phyloP scores from a whole-genome alignment of 768 basidiomycete genomes.

The Tricholoma furcatifolium region DNA sequence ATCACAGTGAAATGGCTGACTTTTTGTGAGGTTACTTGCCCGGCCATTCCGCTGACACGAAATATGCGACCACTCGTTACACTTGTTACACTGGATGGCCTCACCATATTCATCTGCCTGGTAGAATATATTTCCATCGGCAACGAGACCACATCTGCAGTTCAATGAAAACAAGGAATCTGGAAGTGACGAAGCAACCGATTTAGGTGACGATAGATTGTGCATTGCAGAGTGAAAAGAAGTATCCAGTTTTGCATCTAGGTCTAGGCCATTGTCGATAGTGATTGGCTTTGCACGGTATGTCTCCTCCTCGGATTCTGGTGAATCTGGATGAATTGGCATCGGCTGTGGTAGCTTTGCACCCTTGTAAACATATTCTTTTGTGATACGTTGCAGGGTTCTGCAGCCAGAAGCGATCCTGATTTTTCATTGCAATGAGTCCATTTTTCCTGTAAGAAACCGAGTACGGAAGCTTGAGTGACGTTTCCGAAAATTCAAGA shows the following conservation, averaged over 20 bases:
- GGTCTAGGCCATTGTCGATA: too few species aligned
- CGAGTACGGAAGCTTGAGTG: not conserved
- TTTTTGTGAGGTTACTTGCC: slow-evolving; percentile 9
- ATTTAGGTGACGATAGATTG: not conserved
- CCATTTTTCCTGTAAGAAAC: not conserved
- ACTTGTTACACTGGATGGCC: slow-evolving; percentile 19
- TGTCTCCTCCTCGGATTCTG: slow-evolving; percentile 2
- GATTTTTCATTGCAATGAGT: not conserved
- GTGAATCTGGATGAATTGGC: not conserved
- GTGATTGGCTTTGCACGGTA: too few species aligned
- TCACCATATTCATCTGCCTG: not conserved
- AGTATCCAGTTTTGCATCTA: too few species aligned
- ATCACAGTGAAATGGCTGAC: slow-evolving; percentile 4
- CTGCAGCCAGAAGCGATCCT: not conserved
- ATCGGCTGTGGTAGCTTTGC: not conserved
- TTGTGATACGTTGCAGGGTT: not conserved
- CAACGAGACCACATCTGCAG: slow-evolving; percentile 19
- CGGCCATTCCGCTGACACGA: slow-evolving; percentile 19
- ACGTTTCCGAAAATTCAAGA: not conserved
- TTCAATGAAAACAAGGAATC: slow-evolving; percentile 7
- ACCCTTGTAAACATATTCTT: not conserved
- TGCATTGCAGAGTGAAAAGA: not conserved
- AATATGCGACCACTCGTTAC: slow-evolving; percentile 20
- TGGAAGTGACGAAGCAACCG: not conserved
- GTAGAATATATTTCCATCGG: slow-evolving; percentile 17